These are phyloP conservation scores for Brettanomyces bruxellensis DNA, from an alignment of 805 yeast genomes.

Conservation along the genomic window DNA sequence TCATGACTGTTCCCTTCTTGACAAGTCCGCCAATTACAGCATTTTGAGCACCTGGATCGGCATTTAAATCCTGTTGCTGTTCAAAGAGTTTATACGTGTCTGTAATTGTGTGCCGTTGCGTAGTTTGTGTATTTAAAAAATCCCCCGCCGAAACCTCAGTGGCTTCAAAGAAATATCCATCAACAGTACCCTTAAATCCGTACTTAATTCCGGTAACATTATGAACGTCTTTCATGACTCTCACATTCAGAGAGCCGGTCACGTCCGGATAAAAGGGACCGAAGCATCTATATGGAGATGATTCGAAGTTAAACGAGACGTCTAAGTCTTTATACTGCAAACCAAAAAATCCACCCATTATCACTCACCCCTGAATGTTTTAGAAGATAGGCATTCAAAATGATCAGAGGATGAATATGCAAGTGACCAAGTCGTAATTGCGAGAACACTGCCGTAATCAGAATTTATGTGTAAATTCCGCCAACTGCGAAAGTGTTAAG, in stretches of 20 bases:
- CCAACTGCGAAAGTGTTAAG: too few relatives aligned
- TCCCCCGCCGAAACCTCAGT: background rate
- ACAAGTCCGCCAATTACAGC: background rate
- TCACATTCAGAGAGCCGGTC: slow-evolving; percentile 7
- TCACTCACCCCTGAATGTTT: too few relatives aligned
- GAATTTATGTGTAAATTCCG: too few relatives aligned
- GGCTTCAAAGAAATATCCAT: background rate
- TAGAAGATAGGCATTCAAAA: too few relatives aligned
- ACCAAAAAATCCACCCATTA: too few relatives aligned
- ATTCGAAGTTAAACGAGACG: background rate
- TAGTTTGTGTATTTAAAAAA: background rate
- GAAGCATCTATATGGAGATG: background rate
- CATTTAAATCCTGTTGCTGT: background rate
- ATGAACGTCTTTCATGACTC: background rate
- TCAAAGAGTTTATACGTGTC: background rate
- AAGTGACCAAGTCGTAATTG: too few relatives aligned
- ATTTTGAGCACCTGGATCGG: background rate
- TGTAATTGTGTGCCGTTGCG: background rate
- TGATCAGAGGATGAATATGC: too few relatives aligned
- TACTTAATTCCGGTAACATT: background rate
- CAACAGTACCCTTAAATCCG: background rate
- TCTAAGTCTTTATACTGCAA: background rate
- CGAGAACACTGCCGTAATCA: too few relatives aligned
- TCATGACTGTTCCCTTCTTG: background rate
- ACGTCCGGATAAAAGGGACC: slow-evolving; percentile 8